Base-by-base conservation (phyloP, 768 basidiomycete species). In the Calocera cornea region DNA sequence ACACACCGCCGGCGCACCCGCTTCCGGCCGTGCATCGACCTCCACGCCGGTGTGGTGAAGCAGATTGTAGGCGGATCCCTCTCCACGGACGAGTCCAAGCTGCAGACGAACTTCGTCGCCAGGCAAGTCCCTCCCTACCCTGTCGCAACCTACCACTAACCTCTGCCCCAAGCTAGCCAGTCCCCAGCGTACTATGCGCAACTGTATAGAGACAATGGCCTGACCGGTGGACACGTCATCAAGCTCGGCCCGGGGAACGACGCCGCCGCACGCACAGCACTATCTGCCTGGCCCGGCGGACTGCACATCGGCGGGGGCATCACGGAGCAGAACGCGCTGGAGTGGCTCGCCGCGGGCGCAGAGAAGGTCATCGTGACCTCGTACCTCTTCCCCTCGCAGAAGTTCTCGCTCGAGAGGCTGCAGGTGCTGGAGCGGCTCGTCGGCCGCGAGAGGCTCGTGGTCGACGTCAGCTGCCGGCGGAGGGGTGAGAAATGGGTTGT, bases 281-380 rank as follows among this genome's bases (percentile, higher is more conserved):
- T 98, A 34, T 75, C 75, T 27, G 84, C 88, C 38, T 99, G 97
- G 97, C 88, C 87, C 75, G 86, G 91, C 87, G 87, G 84, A 31
- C 78, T 99, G 22, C 97, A 99, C 76, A 81, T 99, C 63, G 97
- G 97, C 14, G 97, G 97, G 1, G 93, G 95, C 0, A 95, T 99
- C 72, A 89, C 83, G 34, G 86, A 83, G 44, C 76, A 78, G 38
- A 98, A 98, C 74, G 92, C 93, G 0, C 75, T 77, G 54, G 82
- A 85, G 67, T 99, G 97, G 97, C 76, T 98, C 64, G 83, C 88
- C 41, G 83, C 83, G 1, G 95, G 95, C 2, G 97, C 97, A 19
- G 88, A 87, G 74, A 98, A 99, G 82, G 95, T 98, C 71, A 97
- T 99, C 65, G 90, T 99, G n/a, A 99, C 97, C 2, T 97, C 95